Evolutionary conservation across 139 green algal species (phyloP).

Genomic region (Volvox reticuliferus): DNA sequence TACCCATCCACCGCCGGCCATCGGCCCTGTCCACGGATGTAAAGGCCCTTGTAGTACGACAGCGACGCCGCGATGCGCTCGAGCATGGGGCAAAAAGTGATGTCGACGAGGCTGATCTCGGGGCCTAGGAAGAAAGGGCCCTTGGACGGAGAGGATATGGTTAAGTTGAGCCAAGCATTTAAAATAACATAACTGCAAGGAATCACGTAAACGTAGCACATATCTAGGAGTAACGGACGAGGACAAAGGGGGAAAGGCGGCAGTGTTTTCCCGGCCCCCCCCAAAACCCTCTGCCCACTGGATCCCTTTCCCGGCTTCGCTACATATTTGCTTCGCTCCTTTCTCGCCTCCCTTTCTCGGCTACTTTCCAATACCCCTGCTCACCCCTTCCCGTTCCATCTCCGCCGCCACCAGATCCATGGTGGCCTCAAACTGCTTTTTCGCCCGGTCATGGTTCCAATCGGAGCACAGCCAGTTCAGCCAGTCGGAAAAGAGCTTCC

Average conservation of each 20-base stretch:
- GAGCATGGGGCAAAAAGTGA: slow-evolving; percentile 92
- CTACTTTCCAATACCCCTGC: not conserved
- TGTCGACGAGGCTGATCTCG: slow-evolving; percentile 85
- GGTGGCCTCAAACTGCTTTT: slow-evolving; percentile 66
- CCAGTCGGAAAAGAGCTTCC: slow-evolving; percentile 83
- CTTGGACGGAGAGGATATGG: not conserved
- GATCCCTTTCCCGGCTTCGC: not conserved
- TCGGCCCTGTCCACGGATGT: slow-evolving; percentile 69
- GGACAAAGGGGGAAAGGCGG: too few relatives aligned
- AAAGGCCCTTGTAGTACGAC: slow-evolving; percentile 95
- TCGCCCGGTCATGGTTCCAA: slow-evolving; percentile 60
- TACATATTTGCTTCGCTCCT: not conserved
- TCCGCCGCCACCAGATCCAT: slow-evolving; percentile 79
- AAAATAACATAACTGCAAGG: too few relatives aligned
- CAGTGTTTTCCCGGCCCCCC: not conserved
- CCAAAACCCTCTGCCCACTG: not conserved
- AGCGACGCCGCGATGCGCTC: slow-evolving; percentile 85
- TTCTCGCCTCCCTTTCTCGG: not conserved
- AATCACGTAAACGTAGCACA: too few relatives aligned
- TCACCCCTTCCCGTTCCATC: slow-evolving; percentile 65
- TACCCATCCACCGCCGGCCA: slow-evolving; percentile 58
- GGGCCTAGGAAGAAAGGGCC: slow-evolving; percentile 93
- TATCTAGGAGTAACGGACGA: not conserved
- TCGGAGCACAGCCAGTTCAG: slow-evolving; percentile 80
- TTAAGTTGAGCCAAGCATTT: too few relatives aligned